Evolutionary conservation across 2,329 filamentous ascomycete genomes (phyloP).

Genomic region (Colletotrichum liriopes): DNA sequence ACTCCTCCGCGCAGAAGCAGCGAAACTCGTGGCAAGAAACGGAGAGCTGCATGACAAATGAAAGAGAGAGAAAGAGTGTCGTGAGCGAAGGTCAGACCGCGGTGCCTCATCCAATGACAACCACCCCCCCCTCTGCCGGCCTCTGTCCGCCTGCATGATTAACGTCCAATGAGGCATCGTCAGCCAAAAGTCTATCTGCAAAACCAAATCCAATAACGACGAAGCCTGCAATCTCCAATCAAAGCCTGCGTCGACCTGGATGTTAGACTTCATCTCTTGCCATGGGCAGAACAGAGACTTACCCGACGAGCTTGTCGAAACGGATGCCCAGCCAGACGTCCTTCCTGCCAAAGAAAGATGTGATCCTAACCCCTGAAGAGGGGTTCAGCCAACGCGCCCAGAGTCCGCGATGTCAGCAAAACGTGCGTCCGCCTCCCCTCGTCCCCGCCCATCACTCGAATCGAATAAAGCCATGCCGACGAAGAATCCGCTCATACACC

Average conservation of each 20-base stretch:
- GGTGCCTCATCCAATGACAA: neutral
- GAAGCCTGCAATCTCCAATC: conserved; percentile 30
- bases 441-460: conserved; percentile 19
- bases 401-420: conserved; percentile 10
- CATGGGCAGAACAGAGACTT: neutral
- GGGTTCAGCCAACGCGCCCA: neutral
- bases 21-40: neutral
- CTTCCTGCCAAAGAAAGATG: conserved; percentile 29
- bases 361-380: neutral
- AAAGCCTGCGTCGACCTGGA: conserved; percentile 14
- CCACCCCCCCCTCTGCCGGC: neutral
- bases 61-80: neutral
- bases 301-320: conserved; percentile 4
- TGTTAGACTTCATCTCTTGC: conserved; percentile 13
- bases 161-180: conserved; percentile 29
- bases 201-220: conserved; percentile 11
- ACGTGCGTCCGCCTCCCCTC: neutral
- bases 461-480: conserved; percentile 43
- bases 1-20: neutral
- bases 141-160: conserved; percentile 15
- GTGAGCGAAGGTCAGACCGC: conserved; percentile 21
- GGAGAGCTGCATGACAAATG: conserved; percentile 8
- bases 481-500: conserved; percentile 46
- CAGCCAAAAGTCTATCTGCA: conserved; percentile 26
- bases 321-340: conserved; percentile 20